Evolutionary conservation across 805 yeast species (phyloP), one percentile per base, ranked within the genome.

Genomic region (Brettanomyces bruxellensis): DNA sequence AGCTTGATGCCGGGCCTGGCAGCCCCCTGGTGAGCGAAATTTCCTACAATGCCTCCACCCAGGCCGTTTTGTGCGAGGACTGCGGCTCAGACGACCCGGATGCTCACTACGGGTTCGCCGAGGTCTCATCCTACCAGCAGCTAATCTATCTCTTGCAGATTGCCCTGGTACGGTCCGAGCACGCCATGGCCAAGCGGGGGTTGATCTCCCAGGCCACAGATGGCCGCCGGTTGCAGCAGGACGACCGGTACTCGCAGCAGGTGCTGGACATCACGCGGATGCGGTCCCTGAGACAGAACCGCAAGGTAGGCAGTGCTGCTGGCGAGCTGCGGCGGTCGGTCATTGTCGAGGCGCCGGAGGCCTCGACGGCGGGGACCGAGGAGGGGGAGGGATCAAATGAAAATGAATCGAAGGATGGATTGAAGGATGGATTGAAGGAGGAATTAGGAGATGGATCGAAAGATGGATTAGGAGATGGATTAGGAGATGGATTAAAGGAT

Each of bases 91-190:
- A 68, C 41, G 76, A 71, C 46, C 72, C 72, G 2, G 75, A 72
- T 49, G 72, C 78, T 1, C 60, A 65, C 14, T 51, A 68, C 1
- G 89, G 84, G 0, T 81, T 88, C 58, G 73, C 68, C 42, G 56
- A 65, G n/a, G 81, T 89, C 1, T 73, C 87, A 4, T 81, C 80
- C 49, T 73, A 88, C 42, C 64, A 78, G 18, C 98, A 93, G 64
- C 73, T 89, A 57, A 71, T 82, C 18, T 87, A 80, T 59, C 66
- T 93, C 41, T 68, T 90, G 53, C 83, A 86, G 56, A 88, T 93
- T 51, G 98, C 98, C 0, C 69, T 90, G 41, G 77, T 84, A 3
- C 72, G 96, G 47, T 84, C 84, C 37, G 79, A 67, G 57, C 72
- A 77, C 18, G 85, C 81, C 0, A 79, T 83, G 78, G 51, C 53